These are phyloP conservation scores for Diplodia mutila DNA, from an alignment of 2,329 filamentous ascomycete species.

Conservation along the genomic window DNA sequence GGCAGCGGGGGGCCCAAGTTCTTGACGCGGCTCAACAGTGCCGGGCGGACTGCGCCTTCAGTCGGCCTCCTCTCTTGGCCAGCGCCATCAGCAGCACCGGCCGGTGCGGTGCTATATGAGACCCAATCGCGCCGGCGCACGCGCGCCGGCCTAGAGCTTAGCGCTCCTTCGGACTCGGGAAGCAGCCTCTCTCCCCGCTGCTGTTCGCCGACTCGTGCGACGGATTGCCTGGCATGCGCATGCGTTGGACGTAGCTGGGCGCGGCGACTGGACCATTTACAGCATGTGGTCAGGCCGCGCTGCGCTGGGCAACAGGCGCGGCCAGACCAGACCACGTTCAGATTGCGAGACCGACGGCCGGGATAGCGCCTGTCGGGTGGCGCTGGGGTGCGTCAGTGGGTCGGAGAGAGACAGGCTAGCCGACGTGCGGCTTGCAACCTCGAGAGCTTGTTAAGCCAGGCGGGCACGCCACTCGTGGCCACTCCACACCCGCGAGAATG, in stretches of 20 bases:
- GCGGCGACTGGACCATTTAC: background rate
- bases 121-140: background rate
- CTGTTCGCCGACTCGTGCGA: background rate
- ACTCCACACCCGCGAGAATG: background rate
- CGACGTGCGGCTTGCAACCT: background rate
- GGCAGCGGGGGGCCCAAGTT: background rate
- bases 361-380: background rate
- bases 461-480: constrained; percentile 5
- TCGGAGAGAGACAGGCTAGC: background rate
- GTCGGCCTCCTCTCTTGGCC: background rate
- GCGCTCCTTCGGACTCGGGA: constrained; percentile 3
- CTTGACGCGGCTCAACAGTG: background rate
- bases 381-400: background rate
- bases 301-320: background rate
- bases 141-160: constrained; percentile 1
- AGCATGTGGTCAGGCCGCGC: background rate
- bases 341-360: background rate
- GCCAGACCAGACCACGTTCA: background rate
- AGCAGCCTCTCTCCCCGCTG: background rate
- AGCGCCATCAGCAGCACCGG: background rate
- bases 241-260: background rate
- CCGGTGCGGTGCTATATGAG: constrained; percentile 3
- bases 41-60: background rate
- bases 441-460: background rate
- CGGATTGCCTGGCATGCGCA: background rate